These are phyloP conservation scores for Ulmus americana DNA, from an alignment of 331 rosid genomes.

Conservation along the genomic window DNA sequence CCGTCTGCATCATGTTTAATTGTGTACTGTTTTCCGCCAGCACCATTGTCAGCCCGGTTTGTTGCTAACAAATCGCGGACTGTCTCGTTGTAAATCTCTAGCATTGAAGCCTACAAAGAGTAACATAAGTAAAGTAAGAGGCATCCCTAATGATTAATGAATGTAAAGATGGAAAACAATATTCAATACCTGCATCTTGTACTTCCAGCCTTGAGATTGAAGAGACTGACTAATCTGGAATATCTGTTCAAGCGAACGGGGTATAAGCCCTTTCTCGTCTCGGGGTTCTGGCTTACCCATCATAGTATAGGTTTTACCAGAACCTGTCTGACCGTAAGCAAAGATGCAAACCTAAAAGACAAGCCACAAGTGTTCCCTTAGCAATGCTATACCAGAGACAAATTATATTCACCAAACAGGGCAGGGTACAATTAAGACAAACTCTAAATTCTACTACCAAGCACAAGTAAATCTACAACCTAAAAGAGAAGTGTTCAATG, in stretches of 20 bases:
- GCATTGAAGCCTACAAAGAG: constrained; percentile 55
- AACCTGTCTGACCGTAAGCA: constrained; percentile 95
- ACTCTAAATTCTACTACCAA: no score
- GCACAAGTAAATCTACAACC: no score
- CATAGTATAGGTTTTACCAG: constrained; percentile 94
- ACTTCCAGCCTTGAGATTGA: constrained; percentile 79
- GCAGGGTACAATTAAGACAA: no score
- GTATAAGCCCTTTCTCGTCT: constrained; percentile 80
- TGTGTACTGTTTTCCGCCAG: constrained; percentile 60
- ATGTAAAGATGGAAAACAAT: constrained; percentile 8
- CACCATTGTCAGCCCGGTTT: constrained; percentile 46
- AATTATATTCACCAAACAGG: background rate
- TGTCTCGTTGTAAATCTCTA: constrained; percentile 81
- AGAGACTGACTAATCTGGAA: constrained; percentile 71
- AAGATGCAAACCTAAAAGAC: constrained; percentile 81
- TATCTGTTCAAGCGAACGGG: constrained; percentile 87
- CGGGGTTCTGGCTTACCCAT: constrained; percentile 81
- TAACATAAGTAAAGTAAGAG: background rate
- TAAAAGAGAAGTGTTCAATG: no score
- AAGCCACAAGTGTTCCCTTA: constrained; percentile 4
- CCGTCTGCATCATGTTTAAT: constrained; percentile 83
- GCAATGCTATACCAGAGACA: background rate
- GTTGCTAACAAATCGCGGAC: constrained; percentile 68
- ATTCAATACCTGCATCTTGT: constrained; percentile 59
- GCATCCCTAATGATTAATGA: background rate